A percentile compares a stretch with the other conserved stretches of the same genome.
These are phyloP conservation scores for Danielozyma ontarioensis DNA, from an alignment of 805 yeast species.

Conservation along the genomic window DNA sequence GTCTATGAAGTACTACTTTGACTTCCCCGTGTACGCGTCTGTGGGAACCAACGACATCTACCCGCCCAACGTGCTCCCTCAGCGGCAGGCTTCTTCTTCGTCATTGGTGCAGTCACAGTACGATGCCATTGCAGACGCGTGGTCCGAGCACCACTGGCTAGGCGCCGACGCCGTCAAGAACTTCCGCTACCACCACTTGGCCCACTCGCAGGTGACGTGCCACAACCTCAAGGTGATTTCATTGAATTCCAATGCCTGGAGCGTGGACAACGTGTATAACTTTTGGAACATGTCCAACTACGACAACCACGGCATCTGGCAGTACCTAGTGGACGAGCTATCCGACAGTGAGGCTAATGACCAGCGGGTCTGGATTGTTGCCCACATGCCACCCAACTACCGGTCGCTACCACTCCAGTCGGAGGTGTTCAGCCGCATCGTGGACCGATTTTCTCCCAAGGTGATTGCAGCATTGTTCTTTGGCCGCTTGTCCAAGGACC, in stretches of 20 bases:
- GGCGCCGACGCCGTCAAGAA: neutral
- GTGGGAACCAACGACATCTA: slow-evolving; percentile 3
- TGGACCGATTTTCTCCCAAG: slow-evolving; percentile 4
- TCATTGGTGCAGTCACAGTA: too few species aligned
- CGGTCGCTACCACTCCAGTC: slow-evolving; percentile 2
- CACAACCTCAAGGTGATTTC: slow-evolving; percentile 15
- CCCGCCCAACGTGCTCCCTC: slow-evolving; percentile 2
- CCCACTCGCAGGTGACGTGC: slow-evolving; percentile 2
- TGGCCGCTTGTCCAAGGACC: slow-evolving; percentile 3
- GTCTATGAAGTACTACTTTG: too few species aligned
- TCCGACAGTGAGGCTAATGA: slow-evolving; percentile 4
- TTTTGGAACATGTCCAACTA: slow-evolving; percentile 4
- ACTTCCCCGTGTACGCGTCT: slow-evolving; percentile 3
- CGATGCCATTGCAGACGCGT: slow-evolving; percentile 3
- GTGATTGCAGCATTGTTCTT: slow-evolving; percentile 6
- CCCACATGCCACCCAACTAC: slow-evolving; percentile 2
- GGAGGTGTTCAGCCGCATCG: slow-evolving; percentile 2
- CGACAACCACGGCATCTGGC: slow-evolving; percentile 4
- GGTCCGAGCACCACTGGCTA: slow-evolving; percentile 3
- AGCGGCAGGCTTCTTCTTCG: too few species aligned
- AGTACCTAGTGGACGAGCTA: slow-evolving; percentile 5
- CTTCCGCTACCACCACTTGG: slow-evolving; percentile 1
- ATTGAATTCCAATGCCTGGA: slow-evolving; percentile 6
- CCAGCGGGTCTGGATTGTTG: slow-evolving; percentile 7
- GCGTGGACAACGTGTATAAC: slow-evolving; percentile 2